These are phyloP conservation scores for Ceratocystis eucalypticola DNA, from an alignment of 2,329 filamentous ascomycete genomes.

Conservation along the genomic window DNA sequence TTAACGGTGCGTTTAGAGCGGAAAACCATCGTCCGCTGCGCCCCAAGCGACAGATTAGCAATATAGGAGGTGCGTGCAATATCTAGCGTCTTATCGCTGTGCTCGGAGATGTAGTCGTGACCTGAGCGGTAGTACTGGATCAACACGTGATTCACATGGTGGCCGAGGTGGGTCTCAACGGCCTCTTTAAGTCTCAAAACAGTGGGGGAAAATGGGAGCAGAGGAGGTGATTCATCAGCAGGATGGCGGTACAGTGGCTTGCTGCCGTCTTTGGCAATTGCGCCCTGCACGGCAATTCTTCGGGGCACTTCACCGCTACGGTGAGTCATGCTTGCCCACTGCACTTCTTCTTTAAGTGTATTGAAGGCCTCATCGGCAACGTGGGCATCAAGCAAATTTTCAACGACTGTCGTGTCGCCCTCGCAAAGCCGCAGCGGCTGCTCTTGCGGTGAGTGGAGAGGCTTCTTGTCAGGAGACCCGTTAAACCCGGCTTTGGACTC, in stretches of 20 bases:
- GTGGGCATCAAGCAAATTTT: slow-evolving; percentile 49
- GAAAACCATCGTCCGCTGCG: slow-evolving; percentile 78
- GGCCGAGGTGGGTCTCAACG: slow-evolving; percentile 61
- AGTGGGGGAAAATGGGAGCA: slow-evolving; percentile 60
- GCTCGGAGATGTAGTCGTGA: slow-evolving; percentile 85
- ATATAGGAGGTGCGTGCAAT: slow-evolving; percentile 71
- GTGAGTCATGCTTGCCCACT: slow-evolving; percentile 87
- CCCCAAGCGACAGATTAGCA: slow-evolving; percentile 87
- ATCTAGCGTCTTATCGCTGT: slow-evolving; percentile 93
- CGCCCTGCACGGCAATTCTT: slow-evolving; percentile 78
- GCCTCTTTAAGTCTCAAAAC: slow-evolving; percentile 54
- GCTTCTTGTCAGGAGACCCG: neutral
- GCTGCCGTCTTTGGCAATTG: slow-evolving; percentile 51
- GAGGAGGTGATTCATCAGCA: slow-evolving; percentile 68
- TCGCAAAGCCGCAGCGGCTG: slow-evolving; percentile 44
- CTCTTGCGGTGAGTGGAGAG: neutral
- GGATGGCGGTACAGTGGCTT: slow-evolving; percentile 93
- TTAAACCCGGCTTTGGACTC: neutral
- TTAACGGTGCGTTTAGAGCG: slow-evolving; percentile 56
- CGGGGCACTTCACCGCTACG: slow-evolving; percentile 83
- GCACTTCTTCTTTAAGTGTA: slow-evolving; percentile 57
- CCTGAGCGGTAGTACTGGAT: slow-evolving; percentile 89
- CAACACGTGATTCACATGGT: slow-evolving; percentile 76
- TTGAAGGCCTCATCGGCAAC: slow-evolving; percentile 52
- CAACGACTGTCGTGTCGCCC: slow-evolving; percentile 64